These are phyloP conservation scores for Camelina laxa DNA, from an alignment of 345 rosid species.

Conservation along the genomic window DNA sequence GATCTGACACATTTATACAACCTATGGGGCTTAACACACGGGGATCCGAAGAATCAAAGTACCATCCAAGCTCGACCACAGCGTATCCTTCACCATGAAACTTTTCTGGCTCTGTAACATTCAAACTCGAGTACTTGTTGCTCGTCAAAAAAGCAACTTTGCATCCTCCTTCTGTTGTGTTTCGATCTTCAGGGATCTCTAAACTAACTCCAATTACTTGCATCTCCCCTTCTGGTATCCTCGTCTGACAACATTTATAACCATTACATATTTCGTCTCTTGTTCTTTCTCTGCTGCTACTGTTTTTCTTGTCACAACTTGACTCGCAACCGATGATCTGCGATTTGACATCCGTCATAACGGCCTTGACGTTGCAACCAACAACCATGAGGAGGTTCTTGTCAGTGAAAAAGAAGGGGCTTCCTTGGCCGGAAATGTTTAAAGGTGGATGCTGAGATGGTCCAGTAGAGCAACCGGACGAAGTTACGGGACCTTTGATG, in stretches of 20 bases:
- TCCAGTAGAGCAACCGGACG: constrained; percentile 33
- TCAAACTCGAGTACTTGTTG: constrained; percentile 27
- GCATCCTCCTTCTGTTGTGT: constrained; percentile 26
- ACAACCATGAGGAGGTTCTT: constrained; percentile 46
- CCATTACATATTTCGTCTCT: constrained; percentile 42
- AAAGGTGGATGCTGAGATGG: constrained; percentile 24
- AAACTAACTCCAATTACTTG: constrained; percentile 29
- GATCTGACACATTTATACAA: constrained; percentile 19
- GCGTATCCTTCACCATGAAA: constrained; percentile 31
- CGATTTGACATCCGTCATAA: not conserved
- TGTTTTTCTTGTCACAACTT: constrained; percentile 34
- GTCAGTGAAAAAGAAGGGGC: constrained; percentile 38
- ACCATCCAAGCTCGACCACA: constrained; percentile 40
- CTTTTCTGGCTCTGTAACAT: constrained; percentile 35
- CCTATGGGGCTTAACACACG: not conserved
- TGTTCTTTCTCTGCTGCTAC: constrained; percentile 3
- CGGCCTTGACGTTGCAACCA: constrained; percentile 45
- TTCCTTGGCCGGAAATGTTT: constrained; percentile 33
- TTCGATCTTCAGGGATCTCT: constrained; percentile 6
- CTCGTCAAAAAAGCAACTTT: constrained; percentile 42
- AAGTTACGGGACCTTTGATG: constrained; percentile 37
- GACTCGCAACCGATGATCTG: constrained; percentile 52
- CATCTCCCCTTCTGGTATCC: constrained; percentile 39
- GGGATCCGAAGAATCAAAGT: constrained; percentile 35
- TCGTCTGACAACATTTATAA: constrained; percentile 59